Evolutionary conservation across 1,284 basidiomycete genomes (phyloP), one percentile per base, ranked within the genome.

Genomic region (Ceratobasidium sp.): DNA sequence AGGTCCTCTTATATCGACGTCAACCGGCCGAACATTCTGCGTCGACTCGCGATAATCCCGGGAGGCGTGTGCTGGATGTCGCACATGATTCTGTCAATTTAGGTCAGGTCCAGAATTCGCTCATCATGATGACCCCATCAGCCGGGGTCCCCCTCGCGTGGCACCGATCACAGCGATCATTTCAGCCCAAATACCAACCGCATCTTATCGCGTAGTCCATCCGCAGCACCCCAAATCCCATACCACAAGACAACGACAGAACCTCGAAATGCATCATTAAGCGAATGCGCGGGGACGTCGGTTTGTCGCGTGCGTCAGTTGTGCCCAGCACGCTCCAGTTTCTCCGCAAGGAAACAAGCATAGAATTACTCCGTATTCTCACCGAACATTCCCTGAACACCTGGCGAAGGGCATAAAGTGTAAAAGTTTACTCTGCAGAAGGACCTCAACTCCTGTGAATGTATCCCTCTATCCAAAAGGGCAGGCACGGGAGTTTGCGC

Each of bases 61-160:
- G 64, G 31, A 27, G 52, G 31, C 12, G 13, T 22, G 20, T 32
- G 13, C 5, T 7, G 25, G 10, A 27, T n/a, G 17, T 20, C 31
- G 40, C 62, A 53, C 62, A 42, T 55, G 65, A 68, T 68, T 68
- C 65, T 27, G 7, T 8, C n/a, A n/a, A 54, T 54, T 54, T 54
- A 34, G 3, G 12, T 34, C 22, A 29, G 47, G 47, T 29, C 22
- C 47, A 27, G 22, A 50, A 50, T 25, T 50, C 25, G 42, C 17
- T 29, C 47, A 50, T 50, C 47, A 29, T 20, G 29, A 22, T 68
- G 17, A n/a, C 25, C 42, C 43, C 49, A 64, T 45, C 29, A 32
- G 52, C 25, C 58, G 60, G 49, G 32, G 40, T 45, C 29, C 42
- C 20, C 40, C 65, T 40, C 53, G 32, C 43, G 53, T 56, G 40